Evolutionary conservation across 192 early-diverging fungal species (phyloP), one percentile per base, ranked within the genome.

Genomic region (Neocallimastix lanati): DNA sequence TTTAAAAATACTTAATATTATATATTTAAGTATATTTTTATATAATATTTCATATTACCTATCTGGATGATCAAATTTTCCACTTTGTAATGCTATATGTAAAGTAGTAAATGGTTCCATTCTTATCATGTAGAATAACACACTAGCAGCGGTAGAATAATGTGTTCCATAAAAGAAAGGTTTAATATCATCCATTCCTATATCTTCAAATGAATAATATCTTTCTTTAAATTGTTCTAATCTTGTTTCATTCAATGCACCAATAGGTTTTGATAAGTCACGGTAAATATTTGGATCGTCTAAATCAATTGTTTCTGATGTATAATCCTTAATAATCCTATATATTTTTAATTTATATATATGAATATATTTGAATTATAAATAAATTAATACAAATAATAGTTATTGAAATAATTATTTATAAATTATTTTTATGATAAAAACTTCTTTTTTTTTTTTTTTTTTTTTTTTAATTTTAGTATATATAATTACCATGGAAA

Each of bases 111-210:
- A 98, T 14, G 96, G 96, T 80, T 98, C 96, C 37, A 94, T 82
- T 18, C 96, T 90, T 25, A 98, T 89, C 80, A 98, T 82, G 80
- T 93, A 98, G 33, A 93, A 95, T 27, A 94, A 90, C 4, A 96
- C 94, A 76, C 93, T 91, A 84, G 93, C 93, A 1, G 96, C 93
- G 13, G 95, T 96, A 0, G 94, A 95, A 83, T 98, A 98, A 82
- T 98, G 96, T 14, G 96, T 96, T 21, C 96, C 96, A 82, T 98
- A 98, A 78, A 94, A 93, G 84, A 96, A 96, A 77, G 33, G 80
- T 76, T 78, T 50, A 12, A 28, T 50, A 50, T 50, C 40, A 50
- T 21, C 18, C 14, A 50, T 50, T 21, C 40, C 80, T 30, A 78
- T 80, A 27, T 80, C 80, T 28, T 92, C 90, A 88, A 89, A 92